A percentile compares a stretch with the other conserved stretches of the same genome.
Evolutionary conservation across 441 rosid species (phyloP).

Genomic region (Arabidopsis lyrata): DNA sequence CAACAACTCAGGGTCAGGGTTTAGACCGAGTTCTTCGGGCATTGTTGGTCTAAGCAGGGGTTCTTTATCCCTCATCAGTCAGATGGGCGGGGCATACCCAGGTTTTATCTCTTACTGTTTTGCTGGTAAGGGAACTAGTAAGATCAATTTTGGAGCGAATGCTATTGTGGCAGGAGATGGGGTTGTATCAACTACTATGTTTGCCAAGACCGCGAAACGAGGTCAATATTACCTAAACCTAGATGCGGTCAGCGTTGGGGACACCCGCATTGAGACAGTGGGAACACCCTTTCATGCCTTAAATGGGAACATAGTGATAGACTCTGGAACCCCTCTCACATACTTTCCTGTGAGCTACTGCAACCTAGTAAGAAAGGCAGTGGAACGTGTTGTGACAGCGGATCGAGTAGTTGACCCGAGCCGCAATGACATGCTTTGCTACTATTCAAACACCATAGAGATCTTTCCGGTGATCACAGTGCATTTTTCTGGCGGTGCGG

Average conservation of each 20-base stretch:
- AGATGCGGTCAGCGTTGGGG: constrained; percentile 20
- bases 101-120: constrained; percentile 33
- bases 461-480: constrained; percentile 25
- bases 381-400: background rate
- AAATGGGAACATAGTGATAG: constrained; percentile 31
- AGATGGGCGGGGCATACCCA: background rate
- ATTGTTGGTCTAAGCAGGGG: constrained; percentile 27
- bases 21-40: background rate
- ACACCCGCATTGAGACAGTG: constrained; percentile 13
- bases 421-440: background rate
- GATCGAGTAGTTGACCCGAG: background rate
- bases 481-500: constrained; percentile 23
- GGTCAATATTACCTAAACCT: constrained; percentile 33
- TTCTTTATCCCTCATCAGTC: constrained; percentile 9
- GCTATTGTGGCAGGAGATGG: constrained; percentile 33
- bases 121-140: constrained; percentile 15
- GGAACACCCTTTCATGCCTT: constrained; percentile 27
- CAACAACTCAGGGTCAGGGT: constrained; percentile 24
- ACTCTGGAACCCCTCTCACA: constrained; percentile 26
- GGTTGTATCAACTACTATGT: constrained; percentile 26
- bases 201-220: background rate
- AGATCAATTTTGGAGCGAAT: constrained; percentile 30
- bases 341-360: constrained; percentile 12
- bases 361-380: constrained; percentile 14
- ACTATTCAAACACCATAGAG: background rate